A percentile compares a stretch with the other conserved stretches of the same genome.
Conservation (phyloP, 169 alveolate species). For the Plasmodium vivax region DNA sequence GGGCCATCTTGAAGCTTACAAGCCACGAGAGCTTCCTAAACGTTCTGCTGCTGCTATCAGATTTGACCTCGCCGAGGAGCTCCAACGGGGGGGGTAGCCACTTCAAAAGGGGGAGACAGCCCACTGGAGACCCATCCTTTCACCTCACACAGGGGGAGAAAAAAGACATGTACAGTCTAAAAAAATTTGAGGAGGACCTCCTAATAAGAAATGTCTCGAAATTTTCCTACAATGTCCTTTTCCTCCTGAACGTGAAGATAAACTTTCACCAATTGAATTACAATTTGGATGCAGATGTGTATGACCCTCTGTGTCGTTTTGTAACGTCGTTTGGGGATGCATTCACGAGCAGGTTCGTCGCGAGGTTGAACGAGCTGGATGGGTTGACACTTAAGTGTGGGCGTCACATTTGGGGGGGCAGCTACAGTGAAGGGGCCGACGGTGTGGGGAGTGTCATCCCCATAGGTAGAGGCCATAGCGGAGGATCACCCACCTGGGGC, state of each 20-base stretch:
- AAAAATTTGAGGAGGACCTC: slow-evolving; percentile 5
- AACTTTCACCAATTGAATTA: slow-evolving; percentile 40
- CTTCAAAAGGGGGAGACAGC: background rate
- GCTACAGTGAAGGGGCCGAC: background rate
- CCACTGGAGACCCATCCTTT: background rate
- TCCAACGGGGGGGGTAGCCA: background rate
- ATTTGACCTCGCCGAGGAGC: background rate
- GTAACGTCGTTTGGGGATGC: slow-evolving; percentile 24
- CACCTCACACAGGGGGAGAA: background rate
- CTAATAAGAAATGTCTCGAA: slow-evolving; percentile 9
- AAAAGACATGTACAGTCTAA: background rate
- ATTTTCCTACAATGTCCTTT: slow-evolving; percentile 34
- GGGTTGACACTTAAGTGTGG: slow-evolving; percentile 12
- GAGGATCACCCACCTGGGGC: background rate
- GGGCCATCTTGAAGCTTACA: slow-evolving; percentile 7
- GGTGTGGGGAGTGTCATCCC: background rate
- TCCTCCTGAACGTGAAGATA: slow-evolving; percentile 6
- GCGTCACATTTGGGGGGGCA: background rate
- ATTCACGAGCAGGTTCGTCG: background rate
- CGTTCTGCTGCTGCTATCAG: slow-evolving; percentile 14
- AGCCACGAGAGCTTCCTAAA: slow-evolving; percentile 18
- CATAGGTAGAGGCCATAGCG: background rate
- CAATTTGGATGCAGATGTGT: slow-evolving; percentile 1
- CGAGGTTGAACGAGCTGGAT: slow-evolving; percentile 7
- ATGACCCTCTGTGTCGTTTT: slow-evolving; percentile 17